Conservation (phyloP, 2,329 filamentous ascomycete genomes). For the Diaporthe sp. region DNA sequence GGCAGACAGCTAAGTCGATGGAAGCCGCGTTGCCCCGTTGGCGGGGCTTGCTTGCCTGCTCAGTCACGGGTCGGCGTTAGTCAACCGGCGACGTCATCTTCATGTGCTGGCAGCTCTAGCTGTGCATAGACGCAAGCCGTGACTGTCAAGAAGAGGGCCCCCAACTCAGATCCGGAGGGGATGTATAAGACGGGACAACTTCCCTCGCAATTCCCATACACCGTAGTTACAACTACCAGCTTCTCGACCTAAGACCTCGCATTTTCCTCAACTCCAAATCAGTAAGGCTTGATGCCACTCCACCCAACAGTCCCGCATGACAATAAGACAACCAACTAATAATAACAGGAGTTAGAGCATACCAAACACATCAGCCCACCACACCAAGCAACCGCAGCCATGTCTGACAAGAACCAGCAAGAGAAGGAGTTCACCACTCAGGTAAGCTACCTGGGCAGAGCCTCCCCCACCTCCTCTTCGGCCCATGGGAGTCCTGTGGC, state of each 20-base stretch:
- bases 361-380: background rate
- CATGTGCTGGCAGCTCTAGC: conserved; percentile 32
- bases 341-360: background rate
- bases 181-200: conserved; percentile 40
- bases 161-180: conserved; percentile 9
- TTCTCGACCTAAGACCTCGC: background rate
- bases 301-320: background rate
- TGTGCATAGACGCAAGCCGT: background rate
- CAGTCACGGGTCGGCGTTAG: conserved; percentile 36
- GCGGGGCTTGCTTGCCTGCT: conserved; percentile 18
- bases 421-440: conserved; percentile 62
- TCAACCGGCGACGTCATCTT: conserved; percentile 40
- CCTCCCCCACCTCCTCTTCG: background rate
- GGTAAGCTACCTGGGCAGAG: conserved; percentile 45
- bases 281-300: conserved; percentile 1
- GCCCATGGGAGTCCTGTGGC: background rate
- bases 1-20: conserved; percentile 16
- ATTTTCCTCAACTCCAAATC: background rate
- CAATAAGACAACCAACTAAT: background rate
- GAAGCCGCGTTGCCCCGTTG: conserved; percentile 10
- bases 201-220: background rate
- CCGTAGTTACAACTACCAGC: background rate
- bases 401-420: conserved; percentile 40
- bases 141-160: conserved; percentile 1
- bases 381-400: conserved; percentile 20